These are phyloP conservation scores for Komagataella ulmi DNA, from an alignment of 805 yeast species.

Conservation along the genomic window DNA sequence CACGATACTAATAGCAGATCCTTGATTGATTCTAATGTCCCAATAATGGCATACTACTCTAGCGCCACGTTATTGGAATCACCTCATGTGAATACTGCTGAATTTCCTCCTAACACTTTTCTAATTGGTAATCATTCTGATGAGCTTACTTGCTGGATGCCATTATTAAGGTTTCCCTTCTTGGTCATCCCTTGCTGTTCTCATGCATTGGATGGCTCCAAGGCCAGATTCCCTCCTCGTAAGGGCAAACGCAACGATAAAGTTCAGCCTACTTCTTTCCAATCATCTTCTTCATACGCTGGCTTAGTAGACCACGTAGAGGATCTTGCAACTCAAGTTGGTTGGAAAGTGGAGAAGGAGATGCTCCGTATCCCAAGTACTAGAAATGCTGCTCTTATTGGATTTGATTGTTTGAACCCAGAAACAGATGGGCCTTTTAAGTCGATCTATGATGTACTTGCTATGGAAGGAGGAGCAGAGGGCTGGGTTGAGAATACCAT, in stretches of 20 bases:
- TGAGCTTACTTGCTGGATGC: conserved; percentile 93
- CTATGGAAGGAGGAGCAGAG: conserved; percentile 78
- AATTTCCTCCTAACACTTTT: conserved; percentile 61
- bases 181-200: conserved; percentile 94
- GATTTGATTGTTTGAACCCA: conserved; percentile 25
- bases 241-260: conserved; percentile 4
- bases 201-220: conserved; percentile 69
- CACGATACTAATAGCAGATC: neutral
- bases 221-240: conserved; percentile 38
- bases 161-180: conserved; percentile 74
- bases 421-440: conserved; percentile 17
- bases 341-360: conserved; percentile 81
- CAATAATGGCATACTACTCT: conserved; percentile 40
- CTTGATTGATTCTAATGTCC: conserved; percentile 16
- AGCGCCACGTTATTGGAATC: conserved; percentile 39
- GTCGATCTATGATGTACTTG: conserved; percentile 45
- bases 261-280: conserved; percentile 11
- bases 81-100: conserved; percentile 44
- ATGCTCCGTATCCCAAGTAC: conserved; percentile 91
- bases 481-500: conserved; percentile 81
- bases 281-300: conserved; percentile 57
- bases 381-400: conserved; percentile 82
- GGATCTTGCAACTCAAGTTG: conserved; percentile 48
- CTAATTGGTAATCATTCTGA: conserved; percentile 92
- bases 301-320: conserved; percentile 80